A percentile compares a stretch with the other conserved stretches of the same genome.
Conservation (phyloP, 495 filamentous ascomycete species). For the Hypoxylon lienhwacheense region DNA sequence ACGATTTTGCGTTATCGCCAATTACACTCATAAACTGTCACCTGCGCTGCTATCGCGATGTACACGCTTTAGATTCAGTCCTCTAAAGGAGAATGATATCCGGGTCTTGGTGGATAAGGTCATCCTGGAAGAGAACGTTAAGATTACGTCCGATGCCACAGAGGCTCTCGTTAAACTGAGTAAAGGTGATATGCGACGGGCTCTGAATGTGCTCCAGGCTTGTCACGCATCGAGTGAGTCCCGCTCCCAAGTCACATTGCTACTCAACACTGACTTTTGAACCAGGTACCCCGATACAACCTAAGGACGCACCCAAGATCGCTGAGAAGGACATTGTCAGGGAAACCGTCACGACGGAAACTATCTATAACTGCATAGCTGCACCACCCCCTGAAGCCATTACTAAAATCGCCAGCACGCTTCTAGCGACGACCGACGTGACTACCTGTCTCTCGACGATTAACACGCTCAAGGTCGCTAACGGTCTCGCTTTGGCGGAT, state of each 20-base stretch:
- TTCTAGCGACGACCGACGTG: slow-evolving; percentile 81
- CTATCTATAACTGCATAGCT: slow-evolving; percentile 97
- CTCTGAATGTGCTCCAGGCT: slow-evolving; percentile 93
- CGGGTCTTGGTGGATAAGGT: slow-evolving; percentile 82
- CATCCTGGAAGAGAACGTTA: slow-evolving; percentile 81
- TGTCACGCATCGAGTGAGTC: slow-evolving; percentile 87
- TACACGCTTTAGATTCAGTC: slow-evolving; percentile 93
- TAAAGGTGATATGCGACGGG: slow-evolving; percentile 94
- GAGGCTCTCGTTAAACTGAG: slow-evolving; percentile 82
- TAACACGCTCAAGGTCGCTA: slow-evolving; percentile 78
- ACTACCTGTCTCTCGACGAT: slow-evolving; percentile 83
- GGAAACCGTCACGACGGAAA: slow-evolving; percentile 83
- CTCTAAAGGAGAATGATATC: slow-evolving; percentile 86
- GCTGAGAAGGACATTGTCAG: slow-evolving; percentile 61
- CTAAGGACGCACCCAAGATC: slow-evolving; percentile 63
- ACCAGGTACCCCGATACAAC: slow-evolving; percentile 68
- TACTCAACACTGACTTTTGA: slow-evolving; percentile 22
- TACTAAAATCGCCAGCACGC: slow-evolving; percentile 74
- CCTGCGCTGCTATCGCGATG: slow-evolving; percentile 91
- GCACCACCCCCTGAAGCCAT: slow-evolving; percentile 92
- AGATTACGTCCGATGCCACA: slow-evolving; percentile 75
- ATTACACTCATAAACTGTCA: slow-evolving; percentile 98
- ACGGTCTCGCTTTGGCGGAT: slow-evolving; percentile 91
- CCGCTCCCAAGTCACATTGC: neutral
- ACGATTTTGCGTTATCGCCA: slow-evolving; percentile 97